A percentile compares a stretch with the other conserved stretches of the same genome.
Evolutionary conservation across 768 basidiomycete species (phyloP).

Genomic region (Russula earlei): DNA sequence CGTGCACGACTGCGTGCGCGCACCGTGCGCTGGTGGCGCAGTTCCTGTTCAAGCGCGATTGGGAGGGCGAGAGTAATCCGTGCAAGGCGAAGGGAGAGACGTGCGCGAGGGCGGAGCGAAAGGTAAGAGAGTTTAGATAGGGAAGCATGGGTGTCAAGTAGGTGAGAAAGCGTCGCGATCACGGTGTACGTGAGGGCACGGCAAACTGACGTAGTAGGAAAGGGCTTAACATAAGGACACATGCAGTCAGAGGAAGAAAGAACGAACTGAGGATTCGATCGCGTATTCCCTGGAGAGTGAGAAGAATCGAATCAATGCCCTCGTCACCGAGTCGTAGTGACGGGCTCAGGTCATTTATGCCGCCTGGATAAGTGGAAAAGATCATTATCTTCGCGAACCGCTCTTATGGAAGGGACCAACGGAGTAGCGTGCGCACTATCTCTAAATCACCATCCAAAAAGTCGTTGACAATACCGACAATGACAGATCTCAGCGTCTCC

Average conservation of each 20-base stretch:
- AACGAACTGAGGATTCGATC: constrained; percentile 63
- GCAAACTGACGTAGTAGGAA: constrained; percentile 40
- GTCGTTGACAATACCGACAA: constrained; percentile 69
- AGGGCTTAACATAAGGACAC: not conserved
- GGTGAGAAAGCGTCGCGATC: constrained; percentile 59
- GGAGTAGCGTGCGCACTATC: constrained; percentile 64
- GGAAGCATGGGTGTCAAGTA: constrained; percentile 74
- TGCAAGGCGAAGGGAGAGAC: constrained; percentile 67
- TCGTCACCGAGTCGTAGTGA: constrained; percentile 70
- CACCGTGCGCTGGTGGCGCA: constrained; percentile 36
- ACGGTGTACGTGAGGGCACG: constrained; percentile 69
- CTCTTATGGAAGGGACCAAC: constrained; percentile 34
- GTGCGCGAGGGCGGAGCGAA: constrained; percentile 64
- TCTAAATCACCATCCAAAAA: constrained; percentile 84
- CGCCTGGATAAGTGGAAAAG: constrained; percentile 34
- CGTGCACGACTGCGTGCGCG: constrained; percentile 22
- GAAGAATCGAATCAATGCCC: constrained; percentile 65
- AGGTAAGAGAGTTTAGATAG: constrained; percentile 71
- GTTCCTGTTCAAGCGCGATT: constrained; percentile 60
- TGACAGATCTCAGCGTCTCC: constrained; percentile 68
- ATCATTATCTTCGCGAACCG: not conserved
- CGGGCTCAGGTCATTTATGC: constrained; percentile 73
- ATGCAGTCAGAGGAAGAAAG: not conserved
- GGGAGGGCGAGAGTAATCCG: constrained; percentile 70
- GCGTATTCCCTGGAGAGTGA: constrained; percentile 58